Percentiles rank a stretch among this genome's conserved stretches.
Evolutionary conservation across 78 protist genomes (phyloP).

Genomic region (Carpediemonas membranifera): DNA sequence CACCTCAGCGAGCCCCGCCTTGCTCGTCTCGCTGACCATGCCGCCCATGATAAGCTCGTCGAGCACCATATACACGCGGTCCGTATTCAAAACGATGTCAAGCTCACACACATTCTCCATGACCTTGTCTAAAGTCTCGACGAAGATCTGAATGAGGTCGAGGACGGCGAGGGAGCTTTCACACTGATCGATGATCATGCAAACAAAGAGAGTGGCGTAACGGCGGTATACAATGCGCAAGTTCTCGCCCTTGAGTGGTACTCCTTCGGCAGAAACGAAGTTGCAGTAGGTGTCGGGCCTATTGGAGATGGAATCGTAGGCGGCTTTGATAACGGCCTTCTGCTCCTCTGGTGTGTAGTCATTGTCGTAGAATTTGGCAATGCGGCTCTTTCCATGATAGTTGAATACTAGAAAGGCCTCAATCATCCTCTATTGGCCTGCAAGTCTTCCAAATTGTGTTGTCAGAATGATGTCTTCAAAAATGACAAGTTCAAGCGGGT

Average conservation of each 20-base stretch:
- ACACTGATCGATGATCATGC: background rate
- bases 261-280: conserved; percentile 10
- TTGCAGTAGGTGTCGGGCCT: background rate
- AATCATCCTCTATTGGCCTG: too few species aligned
- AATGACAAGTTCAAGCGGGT: too few species aligned
- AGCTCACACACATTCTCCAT: conserved; percentile 91
- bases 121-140: conserved; percentile 77
- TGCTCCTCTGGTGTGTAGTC: too few species aligned
- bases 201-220: background rate
- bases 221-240: background rate
- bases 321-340: too few species aligned
- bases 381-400: conserved; percentile 68
- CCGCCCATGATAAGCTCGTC: conserved; percentile 92
- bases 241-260: conserved; percentile 16
- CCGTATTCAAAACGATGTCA: conserved; percentile 80
- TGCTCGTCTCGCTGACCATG: too few species aligned
- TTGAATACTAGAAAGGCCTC: too few species aligned
- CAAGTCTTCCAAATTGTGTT: too few species aligned
- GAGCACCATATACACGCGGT: conserved; percentile 60
- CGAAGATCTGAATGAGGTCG: conserved; percentile 57
- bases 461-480: too few species aligned
- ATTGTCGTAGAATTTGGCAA: conserved; percentile 65
- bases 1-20: too few species aligned
- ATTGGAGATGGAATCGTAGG: too few species aligned
- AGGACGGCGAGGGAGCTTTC: background rate